A percentile compares a stretch with the other conserved stretches of the same genome.
Conservation (phyloP, 106 monocot species). For the Vanilla planifolia region DNA sequence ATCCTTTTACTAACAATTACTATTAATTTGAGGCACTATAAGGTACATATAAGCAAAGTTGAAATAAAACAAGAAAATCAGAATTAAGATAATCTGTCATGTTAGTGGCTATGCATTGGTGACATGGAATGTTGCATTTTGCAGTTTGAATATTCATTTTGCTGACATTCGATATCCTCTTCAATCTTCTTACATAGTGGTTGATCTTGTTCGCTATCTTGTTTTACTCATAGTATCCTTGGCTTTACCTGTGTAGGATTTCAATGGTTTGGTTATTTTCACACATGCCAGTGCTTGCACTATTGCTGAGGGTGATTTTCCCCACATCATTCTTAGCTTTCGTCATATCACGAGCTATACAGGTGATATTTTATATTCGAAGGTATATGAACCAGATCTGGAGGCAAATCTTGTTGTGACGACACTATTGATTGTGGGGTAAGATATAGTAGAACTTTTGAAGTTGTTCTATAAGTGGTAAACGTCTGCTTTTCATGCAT, state of each 20-base stretch:
- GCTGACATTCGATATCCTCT: not conserved
- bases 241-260: slow-evolving; percentile 38
- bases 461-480: not conserved
- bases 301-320: slow-evolving; percentile 43
- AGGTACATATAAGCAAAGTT: too few species aligned
- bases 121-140: not conserved
- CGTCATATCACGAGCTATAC: slow-evolving; percentile 41
- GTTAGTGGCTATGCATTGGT: not conserved
- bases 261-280: slow-evolving; percentile 43
- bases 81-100: not conserved
- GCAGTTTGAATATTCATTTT: not conserved
- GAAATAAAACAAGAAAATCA: not conserved
- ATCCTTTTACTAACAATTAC: too few species aligned
- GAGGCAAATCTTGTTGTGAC: slow-evolving; percentile 60
- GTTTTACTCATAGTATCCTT: slow-evolving; percentile 1
- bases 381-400: slow-evolving; percentile 47
- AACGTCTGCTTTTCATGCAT: not conserved
- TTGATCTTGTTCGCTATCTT: not conserved
- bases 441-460: slow-evolving; percentile 14
- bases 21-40: too few species aligned
- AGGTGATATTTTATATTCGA: slow-evolving; percentile 55
- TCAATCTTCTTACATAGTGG: not conserved
- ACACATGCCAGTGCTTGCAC: slow-evolving; percentile 43
- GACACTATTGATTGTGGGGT: slow-evolving; percentile 65
- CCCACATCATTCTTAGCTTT: slow-evolving; percentile 31